Evolutionary conservation across 2,329 filamentous ascomycete genomes (phyloP), one percentile per base, ranked within the genome.

Genomic region (Emydomyces testavorans): DNA sequence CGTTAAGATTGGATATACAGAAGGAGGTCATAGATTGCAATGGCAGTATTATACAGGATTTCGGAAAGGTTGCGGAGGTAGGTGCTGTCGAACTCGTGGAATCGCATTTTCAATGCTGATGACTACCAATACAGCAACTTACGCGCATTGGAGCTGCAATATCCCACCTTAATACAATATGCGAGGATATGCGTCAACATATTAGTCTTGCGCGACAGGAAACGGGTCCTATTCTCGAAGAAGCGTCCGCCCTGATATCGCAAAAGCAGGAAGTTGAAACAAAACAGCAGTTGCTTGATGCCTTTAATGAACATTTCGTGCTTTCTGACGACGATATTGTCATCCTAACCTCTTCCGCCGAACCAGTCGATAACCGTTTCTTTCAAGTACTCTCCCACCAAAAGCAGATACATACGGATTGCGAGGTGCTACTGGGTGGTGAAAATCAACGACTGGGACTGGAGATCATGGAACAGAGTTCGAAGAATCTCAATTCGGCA

Each of bases 1-100:
- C 85, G 50, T 68, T 96, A 13, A 80, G 89, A 13, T 67, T 94
- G 1, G 81, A 93, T 61, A 74, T 94, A 1, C 88, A 96, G 62
- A 90, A 84, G 63, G 89, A 96, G 61, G 85, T 95, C 31, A 89
- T 96, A 49, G 79, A 90, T 54, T 88, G 84, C 66, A 95, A 96
- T 77, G 88, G 85, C 42, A 79, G 86, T 54, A 85, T 96, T 53
- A 79, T 96, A 50, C 74, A 78, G 46, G 87, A 94, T 61, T 96
- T 96, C 66, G 86, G 88, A 29, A 76, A 80, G 48, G 87, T 98
- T 54, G 86, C 89, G 24, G 85, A 93, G 75, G 85, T 90, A 65
- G 62, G 74, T n/a, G 18, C 24, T 7, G 5, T 35, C 0, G n/a
- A 31, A 36, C 32, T 35, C 11, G 16, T 10, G 20, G 2, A 6